These are phyloP conservation scores for Bremia lactucae DNA, from an alignment of 352 stramenopile species.

Conservation along the genomic window DNA sequence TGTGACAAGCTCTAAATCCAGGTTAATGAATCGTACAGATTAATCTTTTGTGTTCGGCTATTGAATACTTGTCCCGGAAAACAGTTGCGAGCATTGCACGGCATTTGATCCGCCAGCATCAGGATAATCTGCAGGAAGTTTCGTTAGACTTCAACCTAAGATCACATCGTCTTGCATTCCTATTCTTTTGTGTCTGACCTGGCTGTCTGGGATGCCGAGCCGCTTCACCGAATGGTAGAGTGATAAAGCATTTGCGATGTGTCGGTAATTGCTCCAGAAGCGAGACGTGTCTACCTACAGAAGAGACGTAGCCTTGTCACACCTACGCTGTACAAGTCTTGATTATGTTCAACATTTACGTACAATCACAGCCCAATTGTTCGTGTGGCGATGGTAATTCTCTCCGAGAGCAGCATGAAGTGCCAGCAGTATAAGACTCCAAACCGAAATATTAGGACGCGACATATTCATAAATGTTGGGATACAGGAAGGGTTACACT, in stretches of 20 bases:
- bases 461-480: background rate
- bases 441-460: background rate
- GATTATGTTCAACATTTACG: background rate
- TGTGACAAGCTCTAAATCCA: too few species aligned
- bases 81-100: constrained; percentile 87
- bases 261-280: constrained; percentile 97
- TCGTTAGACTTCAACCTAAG: too few species aligned
- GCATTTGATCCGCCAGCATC: constrained; percentile 95
- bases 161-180: background rate
- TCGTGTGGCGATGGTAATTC: constrained; percentile 65
- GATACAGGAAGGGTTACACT: too few species aligned
- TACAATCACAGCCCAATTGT: constrained; percentile 84
- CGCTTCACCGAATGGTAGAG: constrained; percentile 91
- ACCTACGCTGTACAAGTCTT: background rate
- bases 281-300: constrained; percentile 87
- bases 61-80: constrained; percentile 88
- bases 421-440: background rate
- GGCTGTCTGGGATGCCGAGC: constrained; percentile 89
- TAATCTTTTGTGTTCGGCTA: constrained; percentile 82
- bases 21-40: constrained; percentile 31
- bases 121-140: constrained; percentile 82
- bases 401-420: constrained; percentile 3
- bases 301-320: background rate
- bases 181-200: constrained; percentile 32
- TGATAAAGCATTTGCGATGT: constrained; percentile 91